Evolutionary conservation across 345 rosid genomes (phyloP), one percentile per base, ranked within the genome.

Genomic region (Boechera divaricarpa): DNA sequence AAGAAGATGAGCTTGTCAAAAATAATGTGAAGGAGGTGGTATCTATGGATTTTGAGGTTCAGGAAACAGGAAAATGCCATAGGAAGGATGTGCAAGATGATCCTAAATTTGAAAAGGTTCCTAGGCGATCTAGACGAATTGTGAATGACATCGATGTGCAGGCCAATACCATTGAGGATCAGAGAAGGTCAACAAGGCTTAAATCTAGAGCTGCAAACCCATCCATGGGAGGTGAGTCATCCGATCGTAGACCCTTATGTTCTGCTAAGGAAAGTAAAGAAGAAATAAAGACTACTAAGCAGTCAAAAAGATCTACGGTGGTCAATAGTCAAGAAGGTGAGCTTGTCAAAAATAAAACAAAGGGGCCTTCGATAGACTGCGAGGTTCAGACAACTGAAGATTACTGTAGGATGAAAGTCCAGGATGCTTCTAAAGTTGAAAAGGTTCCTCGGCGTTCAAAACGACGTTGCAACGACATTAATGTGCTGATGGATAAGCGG

Each of bases 151-250:
- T 26, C 1, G 29, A 69, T 53, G 42, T 31, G 56, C 58, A 51
- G 70, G 21, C 51, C n/a, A 29, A 54, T 63, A 12, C 36, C 36
- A 6, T 33, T 55, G 47, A 48, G 15, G 41, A 6, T 26, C 62
- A 1, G 32, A 72, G 77, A 47, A 44, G 51, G 56, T 74, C 71
- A 31, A 18, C 5, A 32, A 53, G 70, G 71, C 45, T 74, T 42
- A 18, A 38, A 53, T 28, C 63, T 35, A 21, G 2, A 9, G 31
- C 4, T 49, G 52, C 3, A 69, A 55, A 39, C 16, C 9, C 63
- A 39, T 24, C 26, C 16, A n/a, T 60, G 49, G 58, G 58, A 60
- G 67, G 11, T 59, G 24, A 21, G 24, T 21, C 24, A 21, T 21
- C 24, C 24, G 1, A 21, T 21, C 24, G 1, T 21, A 21, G 24